Evolutionary conservation across 768 basidiomycete species (phyloP).

Genomic region (Naematelia aurantialba): DNA sequence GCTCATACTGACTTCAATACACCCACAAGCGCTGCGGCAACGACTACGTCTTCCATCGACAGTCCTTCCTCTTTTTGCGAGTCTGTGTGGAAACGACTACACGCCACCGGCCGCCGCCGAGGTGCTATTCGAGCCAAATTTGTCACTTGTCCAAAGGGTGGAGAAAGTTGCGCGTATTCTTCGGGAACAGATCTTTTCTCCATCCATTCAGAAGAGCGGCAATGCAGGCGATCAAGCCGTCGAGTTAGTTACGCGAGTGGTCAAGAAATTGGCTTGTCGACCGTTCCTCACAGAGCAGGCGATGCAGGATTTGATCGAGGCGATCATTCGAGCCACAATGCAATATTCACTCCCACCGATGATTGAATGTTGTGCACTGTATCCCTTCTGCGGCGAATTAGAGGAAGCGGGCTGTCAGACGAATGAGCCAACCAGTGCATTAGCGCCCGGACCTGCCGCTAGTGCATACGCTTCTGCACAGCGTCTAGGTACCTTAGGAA

Average conservation of each 20-base stretch:
- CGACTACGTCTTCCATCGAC: constrained; percentile 42
- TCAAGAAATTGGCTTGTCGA: constrained; percentile 32
- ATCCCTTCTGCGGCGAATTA: constrained; percentile 36
- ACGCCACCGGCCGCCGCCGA: constrained; percentile 27
- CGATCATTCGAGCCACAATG: constrained; percentile 45
- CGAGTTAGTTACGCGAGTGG: constrained; percentile 34
- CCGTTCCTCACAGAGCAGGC: constrained; percentile 29
- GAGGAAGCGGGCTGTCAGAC: constrained; percentile 17
- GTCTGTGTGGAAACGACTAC: constrained; percentile 46
- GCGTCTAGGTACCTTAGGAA: constrained; percentile 22
- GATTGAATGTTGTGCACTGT: constrained; percentile 26
- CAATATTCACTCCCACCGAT: constrained; percentile 40
- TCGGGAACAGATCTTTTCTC: constrained; percentile 35
- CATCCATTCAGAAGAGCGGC: constrained; percentile 6
- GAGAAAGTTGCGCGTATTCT: constrained; percentile 45
- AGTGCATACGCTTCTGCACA: constrained; percentile 21
- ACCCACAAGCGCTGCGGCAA: constrained; percentile 32
- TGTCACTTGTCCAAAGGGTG: constrained; percentile 23
- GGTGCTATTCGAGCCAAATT: constrained; percentile 33
- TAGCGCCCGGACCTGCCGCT: not conserved
- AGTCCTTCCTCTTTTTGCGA: constrained; percentile 43
- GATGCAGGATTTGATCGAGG: constrained; percentile 34
- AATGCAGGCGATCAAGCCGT: constrained; percentile 43
- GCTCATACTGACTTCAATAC: constrained; percentile 32
- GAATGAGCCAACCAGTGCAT: not conserved